These are phyloP conservation scores for Sporothrix variecibatus DNA, from an alignment of 2,329 filamentous ascomycete species.

Conservation along the genomic window DNA sequence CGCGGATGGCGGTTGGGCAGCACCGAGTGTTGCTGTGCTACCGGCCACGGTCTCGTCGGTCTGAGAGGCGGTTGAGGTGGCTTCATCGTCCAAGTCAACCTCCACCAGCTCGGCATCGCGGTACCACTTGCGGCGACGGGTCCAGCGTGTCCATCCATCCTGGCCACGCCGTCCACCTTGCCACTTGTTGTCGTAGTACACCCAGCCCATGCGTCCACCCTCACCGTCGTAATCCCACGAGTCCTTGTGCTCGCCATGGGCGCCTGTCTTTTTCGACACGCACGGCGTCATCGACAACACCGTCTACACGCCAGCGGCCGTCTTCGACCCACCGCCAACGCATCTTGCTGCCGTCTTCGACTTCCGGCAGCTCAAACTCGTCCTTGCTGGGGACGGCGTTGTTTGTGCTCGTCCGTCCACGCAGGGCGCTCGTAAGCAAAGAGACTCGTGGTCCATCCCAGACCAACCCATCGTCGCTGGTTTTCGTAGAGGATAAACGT, in stretches of 20 bases:
- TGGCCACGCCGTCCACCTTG: constrained; percentile 78
- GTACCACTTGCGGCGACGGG: constrained; percentile 90
- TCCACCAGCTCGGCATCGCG: constrained; percentile 95
- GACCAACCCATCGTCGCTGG: constrained; percentile 88
- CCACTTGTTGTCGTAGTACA: constrained; percentile 99
- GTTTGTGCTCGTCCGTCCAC: constrained; percentile 96
- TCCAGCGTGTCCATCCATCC: constrained; percentile 95
- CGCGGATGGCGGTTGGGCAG: constrained; percentile 1
- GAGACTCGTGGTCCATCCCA: constrained; percentile 91
- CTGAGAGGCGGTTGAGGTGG: constrained; percentile 35
- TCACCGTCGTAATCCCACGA: constrained; percentile 58
- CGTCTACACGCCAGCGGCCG: constrained; percentile 85
- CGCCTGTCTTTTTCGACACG: constrained; percentile 30
- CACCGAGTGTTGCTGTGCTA: constrained; percentile 41
- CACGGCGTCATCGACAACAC: constrained; percentile 57
- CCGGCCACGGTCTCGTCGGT: constrained; percentile 47
- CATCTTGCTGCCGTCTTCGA: constrained; percentile 60
- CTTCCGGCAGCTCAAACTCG: constrained; percentile 62
- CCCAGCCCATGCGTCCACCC: constrained; percentile 77
- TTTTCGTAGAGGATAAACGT: constrained; percentile 98
- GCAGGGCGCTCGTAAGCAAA: constrained; percentile 86
- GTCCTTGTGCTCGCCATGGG: constrained; percentile 40
- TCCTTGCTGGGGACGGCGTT: constrained; percentile 77
- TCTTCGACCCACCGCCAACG: constrained; percentile 77
- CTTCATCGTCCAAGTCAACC: constrained; percentile 44